phyloP scores from a whole-genome alignment of 805 yeast genomes.

The Saturnispora halmiae region DNA sequence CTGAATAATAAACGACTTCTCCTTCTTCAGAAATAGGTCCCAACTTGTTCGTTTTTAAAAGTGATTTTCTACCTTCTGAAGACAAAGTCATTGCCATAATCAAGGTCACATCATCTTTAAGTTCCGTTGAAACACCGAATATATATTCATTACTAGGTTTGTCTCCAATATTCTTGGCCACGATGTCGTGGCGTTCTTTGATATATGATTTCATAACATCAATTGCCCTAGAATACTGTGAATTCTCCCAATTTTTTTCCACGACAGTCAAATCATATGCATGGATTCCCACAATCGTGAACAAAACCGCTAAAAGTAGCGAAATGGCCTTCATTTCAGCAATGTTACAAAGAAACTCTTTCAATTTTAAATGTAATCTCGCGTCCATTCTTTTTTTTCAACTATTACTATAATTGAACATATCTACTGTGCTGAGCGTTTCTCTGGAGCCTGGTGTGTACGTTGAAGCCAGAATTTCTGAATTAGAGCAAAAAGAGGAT shows the following conservation, averaged over 20 bases:
- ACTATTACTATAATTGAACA: background rate
- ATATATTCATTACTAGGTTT: conserved; percentile 48
- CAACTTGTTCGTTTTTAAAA: conserved; percentile 16
- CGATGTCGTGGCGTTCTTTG: conserved; percentile 49
- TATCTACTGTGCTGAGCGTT: conserved; percentile 1
- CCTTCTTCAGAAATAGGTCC: conserved; percentile 11
- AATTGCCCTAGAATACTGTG: conserved; percentile 43
- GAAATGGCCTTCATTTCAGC: background rate
- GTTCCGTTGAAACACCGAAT: conserved; percentile 46
- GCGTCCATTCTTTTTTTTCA: background rate
- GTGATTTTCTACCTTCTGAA: conserved; percentile 17
- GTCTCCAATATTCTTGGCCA: conserved; percentile 47
- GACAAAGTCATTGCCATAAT: conserved; percentile 18
- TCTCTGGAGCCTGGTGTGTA: conserved; percentile 3
- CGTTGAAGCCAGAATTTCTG: background rate
- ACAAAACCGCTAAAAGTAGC: background rate
- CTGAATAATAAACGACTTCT: conserved; percentile 34
- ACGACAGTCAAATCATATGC: background rate
- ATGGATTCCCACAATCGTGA: background rate
- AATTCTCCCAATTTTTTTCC: conserved; percentile 43
- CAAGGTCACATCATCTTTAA: conserved; percentile 22
- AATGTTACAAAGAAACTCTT: background rate
- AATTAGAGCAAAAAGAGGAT: conserved; percentile 1
- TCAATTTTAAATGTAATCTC: background rate
- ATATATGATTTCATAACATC: conserved; percentile 62